These are phyloP conservation scores for Thelonectria rubi DNA, from an alignment of 2,329 filamentous ascomycete species.

Conservation along the genomic window DNA sequence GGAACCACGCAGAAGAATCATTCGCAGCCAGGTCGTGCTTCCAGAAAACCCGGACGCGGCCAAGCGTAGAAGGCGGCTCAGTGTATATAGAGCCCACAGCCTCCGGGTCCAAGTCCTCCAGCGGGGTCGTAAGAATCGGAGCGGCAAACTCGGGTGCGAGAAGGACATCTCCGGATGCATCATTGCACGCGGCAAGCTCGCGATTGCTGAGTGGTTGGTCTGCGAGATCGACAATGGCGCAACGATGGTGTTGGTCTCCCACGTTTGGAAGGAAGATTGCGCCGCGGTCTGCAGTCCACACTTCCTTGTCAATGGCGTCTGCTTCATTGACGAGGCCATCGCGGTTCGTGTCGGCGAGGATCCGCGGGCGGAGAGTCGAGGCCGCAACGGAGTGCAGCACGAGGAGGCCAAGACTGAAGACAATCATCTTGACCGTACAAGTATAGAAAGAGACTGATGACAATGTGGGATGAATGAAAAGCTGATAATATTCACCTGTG, in stretches of 20 bases:
- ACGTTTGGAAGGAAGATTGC: slow-evolving; percentile 51
- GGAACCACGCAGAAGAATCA: slow-evolving; percentile 32
- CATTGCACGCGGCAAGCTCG: slow-evolving; percentile 45
- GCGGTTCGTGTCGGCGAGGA: slow-evolving; percentile 50
- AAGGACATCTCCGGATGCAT: slow-evolving; percentile 47
- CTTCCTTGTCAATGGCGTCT: slow-evolving; percentile 38
- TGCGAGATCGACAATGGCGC: slow-evolving; percentile 29
- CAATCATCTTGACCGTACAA: too few species aligned
- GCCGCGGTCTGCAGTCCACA: slow-evolving; percentile 39
- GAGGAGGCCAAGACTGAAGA: too few species aligned
- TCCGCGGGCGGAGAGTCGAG: slow-evolving; percentile 4
- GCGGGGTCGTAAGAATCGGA: slow-evolving; percentile 44
- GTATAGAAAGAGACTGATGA: too few species aligned
- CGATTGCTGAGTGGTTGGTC: slow-evolving; percentile 26
- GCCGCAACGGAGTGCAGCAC: too few species aligned
- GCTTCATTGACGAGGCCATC: slow-evolving; percentile 45
- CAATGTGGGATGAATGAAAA: too few species aligned
- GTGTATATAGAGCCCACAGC: slow-evolving; percentile 33
- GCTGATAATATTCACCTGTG: too few species aligned
- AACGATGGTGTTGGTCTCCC: slow-evolving; percentile 46
- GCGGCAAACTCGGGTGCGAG: slow-evolving; percentile 44
- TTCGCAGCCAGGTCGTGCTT: slow-evolving; percentile 21
- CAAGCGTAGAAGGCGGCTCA: slow-evolving; percentile 16
- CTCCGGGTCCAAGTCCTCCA: slow-evolving; percentile 22
- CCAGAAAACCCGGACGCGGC: slow-evolving; percentile 44